Base-by-base conservation (phyloP, 805 yeast genomes). In the Yamadazyma ubonensis region DNA sequence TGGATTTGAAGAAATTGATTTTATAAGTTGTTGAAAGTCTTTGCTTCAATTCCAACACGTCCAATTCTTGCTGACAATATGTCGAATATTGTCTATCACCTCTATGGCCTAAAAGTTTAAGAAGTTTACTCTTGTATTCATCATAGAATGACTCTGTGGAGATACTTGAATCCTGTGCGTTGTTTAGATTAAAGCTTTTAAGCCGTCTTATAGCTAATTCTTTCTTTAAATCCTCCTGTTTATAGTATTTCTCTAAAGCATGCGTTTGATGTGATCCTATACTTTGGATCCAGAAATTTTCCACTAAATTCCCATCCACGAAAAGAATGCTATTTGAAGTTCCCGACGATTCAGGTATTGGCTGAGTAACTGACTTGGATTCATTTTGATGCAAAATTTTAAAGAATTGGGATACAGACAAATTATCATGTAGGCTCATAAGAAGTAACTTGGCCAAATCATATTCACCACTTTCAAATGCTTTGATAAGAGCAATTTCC, bases 331-430 rank as follows among this genome's bases (percentile, higher is more conserved):
- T 66, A 5, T 12, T 26, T 15, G 52, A 33, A 17, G 46, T 45
- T 6, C 49, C 41, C 11, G 50, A 48, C 7, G 40, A 19, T n/a
- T 33, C 42, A 10, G 4, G 5, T 11, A 49, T 42, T 4, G 44
- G 44, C 14, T 57, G 36, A n/a, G 50, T 49, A 51, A 41, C 51
- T 0, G 55, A 44, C 18, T 69, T 65, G 2, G 65, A 62, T 41
- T 70, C 73, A 36, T 65, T 67, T 41, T 68, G 73, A 48, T 77
- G 79, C 33, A 91, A 55, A 3, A 84, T 49, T 46, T 81, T 79
- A 60, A 83, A 83, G 45, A 91, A 81, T 36, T 81, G 84, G 0
- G 93, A 79, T 2, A 71, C 52, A 0, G 87, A 70, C 6, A 85
- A 58, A 27, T 76, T 75, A 29, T 75, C 67, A 39, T 71, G 68